A percentile compares a stretch with the other conserved stretches of the same genome.
phyloP scores from a whole-genome alignment of 768 basidiomycete genomes.

The Hirschioporus abietinus region DNA sequence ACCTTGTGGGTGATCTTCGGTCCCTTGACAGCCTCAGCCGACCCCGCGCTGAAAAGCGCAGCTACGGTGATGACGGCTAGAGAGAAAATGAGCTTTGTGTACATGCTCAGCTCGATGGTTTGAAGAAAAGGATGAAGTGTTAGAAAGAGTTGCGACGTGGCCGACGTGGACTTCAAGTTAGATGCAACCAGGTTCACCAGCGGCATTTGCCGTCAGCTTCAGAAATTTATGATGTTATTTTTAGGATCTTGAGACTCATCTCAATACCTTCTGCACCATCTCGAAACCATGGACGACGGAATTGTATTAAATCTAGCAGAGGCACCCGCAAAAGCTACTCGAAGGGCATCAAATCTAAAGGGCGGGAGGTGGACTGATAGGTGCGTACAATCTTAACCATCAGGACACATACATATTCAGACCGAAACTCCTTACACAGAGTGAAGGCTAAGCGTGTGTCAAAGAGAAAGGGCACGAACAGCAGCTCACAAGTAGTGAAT shows the following conservation, averaged over 20 bases:
- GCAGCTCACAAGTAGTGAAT: constrained; percentile 5
- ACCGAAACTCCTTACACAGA: constrained; percentile 33
- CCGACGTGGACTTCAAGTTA: neutral
- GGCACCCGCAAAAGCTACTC: constrained; percentile 29
- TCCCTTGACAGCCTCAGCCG: constrained; percentile 76
- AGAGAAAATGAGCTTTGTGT: constrained; percentile 56
- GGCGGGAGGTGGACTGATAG: constrained; percentile 77
- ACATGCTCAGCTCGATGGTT: constrained; percentile 41
- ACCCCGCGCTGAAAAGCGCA: constrained; percentile 65
- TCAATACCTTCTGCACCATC: neutral
- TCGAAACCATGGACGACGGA: constrained; percentile 56
- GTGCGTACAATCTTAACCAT: constrained; percentile 31
- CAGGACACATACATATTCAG: constrained; percentile 8
- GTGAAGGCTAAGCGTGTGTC: constrained; percentile 68
- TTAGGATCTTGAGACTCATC: neutral
- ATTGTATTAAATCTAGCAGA: constrained; percentile 65
- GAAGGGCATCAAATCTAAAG: constrained; percentile 33
- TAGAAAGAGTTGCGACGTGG: neutral
- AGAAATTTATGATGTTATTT: constrained; percentile 1
- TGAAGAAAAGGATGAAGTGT: constrained; percentile 19
- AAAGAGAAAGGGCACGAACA: constrained; percentile 51
- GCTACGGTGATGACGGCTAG: constrained; percentile 59
- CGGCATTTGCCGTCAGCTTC: neutral
- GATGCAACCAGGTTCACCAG: neutral
- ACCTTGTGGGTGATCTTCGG: constrained; percentile 91